These are phyloP conservation scores for Plenodomus lindquistii DNA, from an alignment of 2,329 filamentous ascomycete species.

Conservation along the genomic window DNA sequence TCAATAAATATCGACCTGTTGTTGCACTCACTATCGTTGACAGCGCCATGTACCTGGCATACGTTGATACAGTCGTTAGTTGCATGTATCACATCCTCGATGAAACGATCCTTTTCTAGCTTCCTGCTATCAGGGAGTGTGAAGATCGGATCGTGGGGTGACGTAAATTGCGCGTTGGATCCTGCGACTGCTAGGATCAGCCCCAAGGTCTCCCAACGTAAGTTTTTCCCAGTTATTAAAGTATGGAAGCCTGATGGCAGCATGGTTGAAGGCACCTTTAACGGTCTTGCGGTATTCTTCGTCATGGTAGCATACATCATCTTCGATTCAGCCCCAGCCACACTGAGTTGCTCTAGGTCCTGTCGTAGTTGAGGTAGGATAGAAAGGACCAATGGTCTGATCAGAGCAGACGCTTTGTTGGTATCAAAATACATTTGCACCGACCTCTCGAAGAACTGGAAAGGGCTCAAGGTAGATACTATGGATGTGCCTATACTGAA, in stretches of 20 bases:
- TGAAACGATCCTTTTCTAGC: conserved; percentile 34
- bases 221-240: conserved; percentile 37
- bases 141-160: conserved; percentile 37
- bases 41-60: conserved; percentile 40
- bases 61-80: conserved; percentile 42
- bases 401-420: conserved; percentile 29
- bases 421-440: conserved; percentile 32
- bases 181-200: conserved; percentile 33
- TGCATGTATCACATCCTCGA: conserved; percentile 42
- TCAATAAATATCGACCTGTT: background rate
- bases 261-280: conserved; percentile 39
- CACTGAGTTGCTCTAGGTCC: conserved; percentile 32
- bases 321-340: conserved; percentile 19
- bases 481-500: conserved; percentile 31
- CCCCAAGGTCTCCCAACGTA: conserved; percentile 42
- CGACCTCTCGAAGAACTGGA: conserved; percentile 34
- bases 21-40: conserved; percentile 31
- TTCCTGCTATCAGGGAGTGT: conserved; percentile 34
- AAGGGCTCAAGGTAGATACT: conserved; percentile 34
- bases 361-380: conserved; percentile 36
- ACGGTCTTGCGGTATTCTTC: conserved; percentile 33
- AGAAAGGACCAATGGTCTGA: conserved; percentile 35
- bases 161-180: conserved; percentile 35
- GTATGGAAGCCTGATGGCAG: conserved; percentile 38
- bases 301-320: conserved; percentile 37